These are phyloP conservation scores for Wickerhamiella australiensis DNA, from an alignment of 805 yeast genomes.

Conservation along the genomic window DNA sequence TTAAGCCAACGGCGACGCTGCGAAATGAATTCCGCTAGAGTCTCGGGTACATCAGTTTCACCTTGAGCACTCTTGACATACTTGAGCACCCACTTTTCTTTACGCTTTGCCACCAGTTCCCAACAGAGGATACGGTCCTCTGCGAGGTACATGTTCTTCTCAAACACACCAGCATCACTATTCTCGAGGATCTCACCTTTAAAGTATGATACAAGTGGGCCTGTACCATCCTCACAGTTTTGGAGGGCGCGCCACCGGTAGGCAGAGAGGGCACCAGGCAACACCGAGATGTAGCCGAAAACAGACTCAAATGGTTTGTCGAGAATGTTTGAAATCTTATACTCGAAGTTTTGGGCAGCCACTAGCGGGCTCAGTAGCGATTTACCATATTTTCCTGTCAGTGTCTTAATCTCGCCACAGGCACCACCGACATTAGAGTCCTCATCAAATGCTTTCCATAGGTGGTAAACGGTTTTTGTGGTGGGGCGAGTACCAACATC, in stretches of 20 bases:
- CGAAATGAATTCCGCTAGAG: conserved; percentile 83
- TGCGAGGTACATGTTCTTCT: conserved; percentile 93
- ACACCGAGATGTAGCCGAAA: conserved; percentile 84
- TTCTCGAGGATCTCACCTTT: conserved; percentile 65
- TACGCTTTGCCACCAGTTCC: conserved; percentile 81
- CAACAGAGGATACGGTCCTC: conserved; percentile 94
- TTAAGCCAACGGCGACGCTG: conserved; percentile 98
- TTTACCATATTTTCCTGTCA: conserved; percentile 80
- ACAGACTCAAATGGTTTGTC: conserved; percentile 90
- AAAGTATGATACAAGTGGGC: conserved; percentile 80
- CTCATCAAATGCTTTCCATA: conserved; percentile 95
- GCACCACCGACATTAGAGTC: conserved; percentile 98
- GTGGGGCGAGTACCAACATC: conserved; percentile 99
- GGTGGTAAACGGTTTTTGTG: conserved; percentile 70
- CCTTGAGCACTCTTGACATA: conserved; percentile 89
- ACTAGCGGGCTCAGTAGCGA: conserved; percentile 81
- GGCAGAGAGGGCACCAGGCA: conserved; percentile 94
- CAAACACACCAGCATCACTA: conserved; percentile 72
- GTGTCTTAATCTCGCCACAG: conserved; percentile 92
- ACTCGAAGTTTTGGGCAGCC: conserved; percentile 93
- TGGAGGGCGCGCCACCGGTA: conserved; percentile 78
- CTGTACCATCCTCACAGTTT: conserved; percentile 81
- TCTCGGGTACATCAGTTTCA: conserved; percentile 94
- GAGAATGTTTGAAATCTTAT: conserved; percentile 89
- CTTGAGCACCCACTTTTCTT: conserved; percentile 77